phyloP scores from a whole-genome alignment of 2,329 filamentous ascomycete genomes.

The Sclerotinia nivalis region DNA sequence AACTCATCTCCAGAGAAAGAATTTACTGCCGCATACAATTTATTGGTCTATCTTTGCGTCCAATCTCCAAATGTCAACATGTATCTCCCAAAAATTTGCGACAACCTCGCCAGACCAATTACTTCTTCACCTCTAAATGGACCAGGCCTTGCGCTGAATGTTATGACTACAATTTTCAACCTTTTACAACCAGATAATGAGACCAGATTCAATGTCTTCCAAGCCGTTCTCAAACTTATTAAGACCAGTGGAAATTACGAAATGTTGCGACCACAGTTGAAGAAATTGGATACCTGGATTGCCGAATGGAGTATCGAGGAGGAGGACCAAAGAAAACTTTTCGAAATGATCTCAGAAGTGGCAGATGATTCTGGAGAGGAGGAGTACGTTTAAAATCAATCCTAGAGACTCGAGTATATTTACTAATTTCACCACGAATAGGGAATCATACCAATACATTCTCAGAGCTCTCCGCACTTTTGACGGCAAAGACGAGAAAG shows the following conservation, averaged over 20 bases:
- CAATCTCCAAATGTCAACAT: slow-evolving; percentile 83
- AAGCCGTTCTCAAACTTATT: slow-evolving; percentile 84
- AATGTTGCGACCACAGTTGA: slow-evolving; percentile 77
- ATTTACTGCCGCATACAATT: slow-evolving; percentile 93
- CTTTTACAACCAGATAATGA: slow-evolving; percentile 75
- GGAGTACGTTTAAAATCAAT: slow-evolving; percentile 55
- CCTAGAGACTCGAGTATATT: background rate
- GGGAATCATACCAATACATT: slow-evolving; percentile 67
- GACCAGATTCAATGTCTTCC: slow-evolving; percentile 85
- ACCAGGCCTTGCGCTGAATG: slow-evolving; percentile 80
- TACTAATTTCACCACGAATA: slow-evolving; percentile 38
- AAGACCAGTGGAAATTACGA: slow-evolving; percentile 76
- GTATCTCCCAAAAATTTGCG: slow-evolving; percentile 85
- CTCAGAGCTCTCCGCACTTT: slow-evolving; percentile 63
- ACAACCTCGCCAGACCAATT: slow-evolving; percentile 84
- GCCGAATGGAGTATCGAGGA: slow-evolving; percentile 78
- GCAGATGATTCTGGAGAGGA: slow-evolving; percentile 77
- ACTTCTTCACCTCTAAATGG: slow-evolving; percentile 84
- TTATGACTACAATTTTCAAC: slow-evolving; percentile 96
- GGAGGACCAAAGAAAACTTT: slow-evolving; percentile 82
- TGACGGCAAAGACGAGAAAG: slow-evolving; percentile 55
- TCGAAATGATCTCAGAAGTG: slow-evolving; percentile 77
- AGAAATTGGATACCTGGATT: slow-evolving; percentile 81
- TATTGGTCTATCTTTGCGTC: slow-evolving; percentile 88
- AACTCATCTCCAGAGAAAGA: slow-evolving; percentile 93